Evolutionary conservation across 2,329 filamentous ascomycete genomes (phyloP), one percentile per base, ranked within the genome.

Genomic region (Fusarium illudens): DNA sequence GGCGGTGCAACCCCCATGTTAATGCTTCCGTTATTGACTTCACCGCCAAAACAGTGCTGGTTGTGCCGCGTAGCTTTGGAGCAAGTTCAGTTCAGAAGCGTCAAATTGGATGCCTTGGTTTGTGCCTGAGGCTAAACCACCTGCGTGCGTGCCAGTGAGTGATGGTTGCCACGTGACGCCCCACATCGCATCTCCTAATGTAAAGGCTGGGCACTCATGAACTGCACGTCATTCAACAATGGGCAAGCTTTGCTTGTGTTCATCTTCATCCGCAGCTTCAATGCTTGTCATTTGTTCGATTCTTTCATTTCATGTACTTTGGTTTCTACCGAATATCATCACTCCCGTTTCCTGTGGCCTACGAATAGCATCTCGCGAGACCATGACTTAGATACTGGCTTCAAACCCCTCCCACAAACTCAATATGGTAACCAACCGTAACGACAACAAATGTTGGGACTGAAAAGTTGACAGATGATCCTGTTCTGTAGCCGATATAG

Each of bases 101-200:
- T 11, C 13, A n/a, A 19, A 12, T 2, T 12, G 3, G 4, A 20
- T 57, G 37, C 19, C 64, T 61, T 1, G 10, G 0, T 27, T 3
- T 20, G 7, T 68, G 60, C 65, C 65, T 67, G 39, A 67, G 65
- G 65, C 65, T 4, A 0, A 4, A 20, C 42, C 55, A 37, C 60
- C 64, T 67, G 34, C 12, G 6, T 30, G 32, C n/a, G n/a, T n/a
- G n/a, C n/a, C n/a, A n/a, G n/a, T 9, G 19, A 29, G 44, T 27
- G 7, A 34, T 4, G 30, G 20, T 48, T 33, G 20, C 30, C 27
- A 42, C 20, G 12, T 53, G 30, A 17, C 8, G 10, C 53, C 17
- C 39, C 15, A 56, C 30, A 25, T 13, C 8, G 17, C 48, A 50
- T 33, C 48, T 33, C 48, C 19, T 22, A 30, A 48, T 19, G 39